phyloP scores from a whole-genome alignment of 2,329 filamentous ascomycete genomes.

The Apiospora koreana region DNA sequence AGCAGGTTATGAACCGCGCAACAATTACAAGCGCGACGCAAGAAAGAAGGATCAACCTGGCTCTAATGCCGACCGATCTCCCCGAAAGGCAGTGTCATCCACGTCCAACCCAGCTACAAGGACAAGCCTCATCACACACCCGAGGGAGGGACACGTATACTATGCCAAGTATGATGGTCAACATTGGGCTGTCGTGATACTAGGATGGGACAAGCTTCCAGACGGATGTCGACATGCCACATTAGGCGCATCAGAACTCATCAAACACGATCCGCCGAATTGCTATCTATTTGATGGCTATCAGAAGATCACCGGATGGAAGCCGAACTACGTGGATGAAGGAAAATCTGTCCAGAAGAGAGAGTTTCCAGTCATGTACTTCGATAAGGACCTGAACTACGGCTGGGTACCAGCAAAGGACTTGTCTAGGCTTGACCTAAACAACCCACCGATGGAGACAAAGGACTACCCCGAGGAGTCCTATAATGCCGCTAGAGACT shows the following conservation, averaged over 20 bases:
- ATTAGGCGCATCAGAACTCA: conserved; percentile 3
- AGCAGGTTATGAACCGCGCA: conserved; percentile 29
- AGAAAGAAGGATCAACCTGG: neutral
- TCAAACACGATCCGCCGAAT: conserved; percentile 25
- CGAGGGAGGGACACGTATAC: conserved; percentile 36
- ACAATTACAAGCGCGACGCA: neutral
- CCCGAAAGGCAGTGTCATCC: neutral
- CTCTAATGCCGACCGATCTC: neutral
- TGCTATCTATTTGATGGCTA: conserved; percentile 36
- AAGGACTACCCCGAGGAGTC: neutral
- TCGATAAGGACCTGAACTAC: conserved; percentile 30
- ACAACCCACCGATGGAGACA: neutral
- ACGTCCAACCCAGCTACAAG: neutral
- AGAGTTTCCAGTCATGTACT: conserved; percentile 42
- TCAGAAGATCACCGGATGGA: conserved; percentile 36
- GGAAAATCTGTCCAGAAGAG: conserved; percentile 33
- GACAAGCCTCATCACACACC: conserved; percentile 22
- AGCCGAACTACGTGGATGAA: conserved; percentile 36
- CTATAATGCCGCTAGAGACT: neutral
- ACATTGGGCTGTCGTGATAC: conserved; percentile 37
- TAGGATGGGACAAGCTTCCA: conserved; percentile 36
- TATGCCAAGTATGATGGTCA: conserved; percentile 30
- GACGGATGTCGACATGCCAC: neutral
- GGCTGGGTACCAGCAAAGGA: conserved; percentile 24
- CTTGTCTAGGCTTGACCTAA: conserved; percentile 21